Evolutionary conservation across 2,329 filamentous ascomycete genomes (phyloP), one percentile per base, ranked within the genome.

Genomic region (Venturia oleaginea): DNA sequence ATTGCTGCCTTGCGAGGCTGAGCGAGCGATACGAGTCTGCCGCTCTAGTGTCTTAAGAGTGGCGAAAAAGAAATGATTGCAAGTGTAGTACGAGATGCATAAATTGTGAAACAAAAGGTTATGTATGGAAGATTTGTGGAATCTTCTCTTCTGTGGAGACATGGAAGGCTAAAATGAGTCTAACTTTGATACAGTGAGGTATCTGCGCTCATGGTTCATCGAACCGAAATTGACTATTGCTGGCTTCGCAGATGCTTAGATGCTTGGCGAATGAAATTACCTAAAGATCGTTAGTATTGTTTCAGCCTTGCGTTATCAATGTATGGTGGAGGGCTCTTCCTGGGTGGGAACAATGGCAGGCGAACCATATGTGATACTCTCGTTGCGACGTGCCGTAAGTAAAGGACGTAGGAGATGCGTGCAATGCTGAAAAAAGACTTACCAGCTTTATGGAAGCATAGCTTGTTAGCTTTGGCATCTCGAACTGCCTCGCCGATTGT

Each of bases 261-360:
- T 22, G 73, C 73, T 68, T 75, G 73, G 51, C 69, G 67, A 34
- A 75, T 71, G 57, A 74, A 74, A 59, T 75, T 72, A 11, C 73
- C 72, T 3, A 71, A 71, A 38, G 73, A 74, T 61, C 74, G 73
- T 55, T 74, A 75, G 63, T 72, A 75, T 27, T 68, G 66, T 57
- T 74, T 75, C 2, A 71, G 72, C 64, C 74, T 74, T 0, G 71
- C 73, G 63, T 71, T 13, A 68, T 69, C 27, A 73, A 71, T 42
- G 71, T 68, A 65, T 73, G 71, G 1, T 72, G 1, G 38, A 37
- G 34, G 34, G 10, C 34, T 37, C 34, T 37, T 37, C 10, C 4
- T 37, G 34, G 10, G 34, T 37, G 34, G 10, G 4, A 37, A 10
- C 34, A 37, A 37, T 37, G 34, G 34, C 71, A 38, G 74, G 42